A percentile compares a stretch with the other conserved stretches of the same genome.
These are phyloP conservation scores for Penicillium sp. DNA, from an alignment of 2,329 filamentous ascomycete species.

Conservation along the genomic window DNA sequence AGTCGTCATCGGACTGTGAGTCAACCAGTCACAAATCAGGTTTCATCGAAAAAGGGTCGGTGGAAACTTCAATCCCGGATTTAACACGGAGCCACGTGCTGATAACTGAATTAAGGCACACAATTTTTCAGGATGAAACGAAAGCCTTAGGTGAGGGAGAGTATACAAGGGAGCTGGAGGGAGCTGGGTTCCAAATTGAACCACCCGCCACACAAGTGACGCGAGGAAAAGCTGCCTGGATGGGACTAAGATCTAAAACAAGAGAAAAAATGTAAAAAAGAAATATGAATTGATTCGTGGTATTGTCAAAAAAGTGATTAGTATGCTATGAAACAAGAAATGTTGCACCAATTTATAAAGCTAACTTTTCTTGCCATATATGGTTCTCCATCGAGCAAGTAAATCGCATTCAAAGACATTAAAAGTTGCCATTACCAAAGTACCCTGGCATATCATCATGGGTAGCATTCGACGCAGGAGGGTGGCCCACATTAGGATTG, in stretches of 20 bases:
- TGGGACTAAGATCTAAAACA: background rate
- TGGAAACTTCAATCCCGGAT: slow-evolving; percentile 1
- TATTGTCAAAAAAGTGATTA: background rate
- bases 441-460: slow-evolving; percentile 18
- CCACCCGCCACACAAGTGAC: slow-evolving; percentile 16
- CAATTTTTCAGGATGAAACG: slow-evolving; percentile 3
- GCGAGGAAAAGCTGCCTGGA: slow-evolving; percentile 1
- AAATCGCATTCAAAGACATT: slow-evolving; percentile 5
- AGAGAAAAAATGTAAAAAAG: background rate
- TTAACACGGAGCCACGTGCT: slow-evolving; percentile 13
- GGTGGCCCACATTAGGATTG: slow-evolving; percentile 21
- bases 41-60: background rate
- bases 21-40: slow-evolving; percentile 13
- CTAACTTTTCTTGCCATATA: slow-evolving; percentile 12
- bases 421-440: slow-evolving; percentile 13
- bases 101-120: slow-evolving; percentile 10
- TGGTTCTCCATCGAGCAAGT: background rate
- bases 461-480: slow-evolving; percentile 17
- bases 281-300: background rate
- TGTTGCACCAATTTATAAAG: background rate
- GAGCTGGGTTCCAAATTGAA: slow-evolving; percentile 17
- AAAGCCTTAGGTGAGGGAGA: slow-evolving; percentile 1
- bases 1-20: slow-evolving; percentile 8
- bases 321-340: background rate
- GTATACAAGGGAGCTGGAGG: slow-evolving; percentile 9